Evolutionary conservation across 2,329 filamentous ascomycete species (phyloP), one percentile per base, ranked within the genome.

Genomic region (Lasiodiplodia gonubiensis): DNA sequence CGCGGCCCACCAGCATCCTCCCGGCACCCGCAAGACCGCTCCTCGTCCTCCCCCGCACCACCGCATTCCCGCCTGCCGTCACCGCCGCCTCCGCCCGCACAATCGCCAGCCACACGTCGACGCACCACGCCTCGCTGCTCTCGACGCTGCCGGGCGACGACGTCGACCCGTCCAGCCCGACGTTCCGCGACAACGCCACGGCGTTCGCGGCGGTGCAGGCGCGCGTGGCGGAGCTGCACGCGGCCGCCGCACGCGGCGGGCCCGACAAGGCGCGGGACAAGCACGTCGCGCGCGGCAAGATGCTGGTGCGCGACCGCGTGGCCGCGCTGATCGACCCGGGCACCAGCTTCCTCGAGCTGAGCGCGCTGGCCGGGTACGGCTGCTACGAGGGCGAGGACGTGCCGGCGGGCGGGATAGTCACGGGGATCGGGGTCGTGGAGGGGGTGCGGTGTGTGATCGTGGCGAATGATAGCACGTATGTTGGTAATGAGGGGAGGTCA

Each of bases 401-500:
- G 1, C 92, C 94, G 0, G 90, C 92, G 0, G 95, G 91, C 30
- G 94, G 93, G 7, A 95, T 99, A 71, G 93, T 99, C 68, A 96
- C 95, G 0, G 95, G 94, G 0, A 88, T 98, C 64, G 94, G 94
- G 3, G 90, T 91, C 2, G 92, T 99, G 30, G 91, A 95, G 77
- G 94, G 94, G 16, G 93, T 97, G 30, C 90, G 89, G 49, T 98
- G 94, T 79, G 90, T 97, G 82, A 92, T 98, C 73, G 92, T 97
- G 60, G 94, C 93, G 68, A 97, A 98, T 77, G 94, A 97, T 78
- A 96, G 92, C 82, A 97, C 94, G 68, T 75, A 78, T 54, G 72
- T 72, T 23, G 37, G 7, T 10, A n/a, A 6, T n/a, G 18, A n/a
- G 3, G 49, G 49, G 23, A 23, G 16, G 21, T 16, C 21, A 12